Evolutionary conservation across 2,329 filamentous ascomycete genomes (phyloP).

Genomic region (Volutella citrinella): DNA sequence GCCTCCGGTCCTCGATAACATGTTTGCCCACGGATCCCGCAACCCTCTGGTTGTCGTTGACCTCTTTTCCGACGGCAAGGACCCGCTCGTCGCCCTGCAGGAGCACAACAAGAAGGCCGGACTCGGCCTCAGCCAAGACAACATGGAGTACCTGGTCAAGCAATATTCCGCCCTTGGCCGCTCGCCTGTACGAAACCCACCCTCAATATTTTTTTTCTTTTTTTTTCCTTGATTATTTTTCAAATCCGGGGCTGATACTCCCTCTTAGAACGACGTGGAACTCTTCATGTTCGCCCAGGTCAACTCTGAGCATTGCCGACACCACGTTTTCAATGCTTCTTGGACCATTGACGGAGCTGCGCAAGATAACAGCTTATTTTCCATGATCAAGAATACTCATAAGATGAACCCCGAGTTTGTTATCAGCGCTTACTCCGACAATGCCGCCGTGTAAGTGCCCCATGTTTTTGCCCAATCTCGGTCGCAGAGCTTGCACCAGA

Average conservation of each 20-base stretch:
- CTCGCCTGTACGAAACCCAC: constrained; percentile 46
- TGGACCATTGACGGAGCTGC: constrained; percentile 89
- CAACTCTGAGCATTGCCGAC: constrained; percentile 87
- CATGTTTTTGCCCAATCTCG: constrained; percentile 14
- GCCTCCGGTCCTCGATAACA: constrained; percentile 66
- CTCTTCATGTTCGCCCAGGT: constrained; percentile 99
- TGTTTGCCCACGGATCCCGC: constrained; percentile 71
- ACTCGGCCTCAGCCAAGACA: constrained; percentile 79
- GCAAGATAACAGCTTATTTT: constrained; percentile 80
- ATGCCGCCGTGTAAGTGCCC: constrained; percentile 71
- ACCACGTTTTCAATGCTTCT: constrained; percentile 93
- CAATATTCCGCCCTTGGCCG: constrained; percentile 45
- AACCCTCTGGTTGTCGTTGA: constrained; percentile 70
- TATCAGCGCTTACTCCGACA: constrained; percentile 96
- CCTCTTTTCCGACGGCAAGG: constrained; percentile 62
- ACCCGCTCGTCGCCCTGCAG: constrained; percentile 69
- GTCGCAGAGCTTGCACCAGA: too few species aligned
- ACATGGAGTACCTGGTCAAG: constrained; percentile 93
- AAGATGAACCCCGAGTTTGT: constrained; percentile 76
- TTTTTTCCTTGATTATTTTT: too few species aligned
- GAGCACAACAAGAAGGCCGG: constrained; percentile 83
- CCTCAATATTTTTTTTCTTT: too few species aligned
- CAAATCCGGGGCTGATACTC: too few species aligned
- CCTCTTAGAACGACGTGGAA: constrained; percentile 69
- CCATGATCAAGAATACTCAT: constrained; percentile 96